Conservation (phyloP, 2,329 filamentous ascomycete genomes). For the Aspergillus thermomutatus region DNA sequence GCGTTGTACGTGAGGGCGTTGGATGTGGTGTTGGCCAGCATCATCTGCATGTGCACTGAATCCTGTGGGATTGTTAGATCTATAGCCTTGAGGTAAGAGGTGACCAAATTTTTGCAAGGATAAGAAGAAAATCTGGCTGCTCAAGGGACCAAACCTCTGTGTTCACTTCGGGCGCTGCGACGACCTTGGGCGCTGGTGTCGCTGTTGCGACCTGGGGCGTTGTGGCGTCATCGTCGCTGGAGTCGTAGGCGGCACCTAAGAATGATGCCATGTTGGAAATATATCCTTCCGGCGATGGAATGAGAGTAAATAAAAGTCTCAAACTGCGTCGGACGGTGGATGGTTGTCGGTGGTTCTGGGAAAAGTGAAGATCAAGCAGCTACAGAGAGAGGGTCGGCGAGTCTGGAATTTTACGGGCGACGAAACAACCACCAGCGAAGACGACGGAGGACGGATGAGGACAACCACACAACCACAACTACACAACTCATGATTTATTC, state of each 20-base stretch:
- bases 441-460: neutral
- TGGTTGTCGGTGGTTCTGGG: slow-evolving; percentile 8
- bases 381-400: neutral
- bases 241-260: slow-evolving; percentile 44
- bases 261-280: slow-evolving; percentile 39
- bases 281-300: neutral
- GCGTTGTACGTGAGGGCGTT: slow-evolving; percentile 52
- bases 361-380: slow-evolving; percentile 2
- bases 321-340: slow-evolving; percentile 7
- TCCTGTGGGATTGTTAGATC: slow-evolving; percentile 46
- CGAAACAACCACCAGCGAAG: slow-evolving; percentile 23
- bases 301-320: slow-evolving; percentile 1
- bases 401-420: slow-evolving; percentile 32
- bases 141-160: slow-evolving; percentile 53
- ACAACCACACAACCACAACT: neutral
- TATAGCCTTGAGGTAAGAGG: slow-evolving; percentile 9
- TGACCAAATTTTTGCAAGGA: neutral
- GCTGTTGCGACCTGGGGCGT: slow-evolving; percentile 21
- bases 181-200: slow-evolving; percentile 36
- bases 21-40: slow-evolving; percentile 51
- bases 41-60: slow-evolving; percentile 48
- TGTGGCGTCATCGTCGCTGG: slow-evolving; percentile 47
- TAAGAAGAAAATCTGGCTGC: neutral
- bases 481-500: neutral
- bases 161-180: slow-evolving; percentile 53